These are phyloP conservation scores for Phytophthora pinifolia DNA, from an alignment of 352 stramenopile species.

Conservation along the genomic window DNA sequence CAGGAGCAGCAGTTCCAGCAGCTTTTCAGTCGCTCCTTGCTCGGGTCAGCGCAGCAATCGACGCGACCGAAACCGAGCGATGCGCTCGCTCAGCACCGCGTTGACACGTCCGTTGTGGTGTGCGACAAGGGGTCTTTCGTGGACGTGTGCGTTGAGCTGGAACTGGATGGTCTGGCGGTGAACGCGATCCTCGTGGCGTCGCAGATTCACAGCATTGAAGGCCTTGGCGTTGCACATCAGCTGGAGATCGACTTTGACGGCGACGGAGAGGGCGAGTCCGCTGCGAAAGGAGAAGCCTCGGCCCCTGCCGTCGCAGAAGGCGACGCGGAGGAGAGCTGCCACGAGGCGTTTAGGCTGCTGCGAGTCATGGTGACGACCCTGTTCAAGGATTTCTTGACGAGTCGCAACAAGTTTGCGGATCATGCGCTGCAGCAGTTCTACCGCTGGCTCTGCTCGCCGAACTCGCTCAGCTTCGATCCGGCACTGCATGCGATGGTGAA, in stretches of 20 bases:
- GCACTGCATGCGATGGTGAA: conserved; percentile 94
- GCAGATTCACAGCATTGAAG: conserved; percentile 77
- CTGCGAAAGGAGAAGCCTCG: conserved; percentile 10
- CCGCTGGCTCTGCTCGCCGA: conserved; percentile 91
- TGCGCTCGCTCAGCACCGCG: conserved; percentile 29
- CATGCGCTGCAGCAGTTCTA: conserved; percentile 97
- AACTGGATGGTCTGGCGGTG: conserved; percentile 73
- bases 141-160: conserved; percentile 71
- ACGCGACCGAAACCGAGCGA: conserved; percentile 16
- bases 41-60: conserved; percentile 22
- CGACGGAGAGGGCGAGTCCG: conserved; percentile 16
- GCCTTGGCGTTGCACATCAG: conserved; percentile 53
- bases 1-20: conserved; percentile 89
- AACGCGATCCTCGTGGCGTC: conserved; percentile 74
- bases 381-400: conserved; percentile 92
- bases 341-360: conserved; percentile 92
- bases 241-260: conserved; percentile 71
- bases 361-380: conserved; percentile 92
- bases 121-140: conserved; percentile 92
- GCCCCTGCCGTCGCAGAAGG: conserved; percentile 26
- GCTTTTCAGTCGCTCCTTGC: conserved; percentile 49
- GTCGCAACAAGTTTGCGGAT: conserved; percentile 92
- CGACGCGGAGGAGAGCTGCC: conserved; percentile 90
- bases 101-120: conserved; percentile 74
- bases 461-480: conserved; percentile 94